Base-by-base conservation (phyloP, 352 stramenopile genomes). In the Pythium apleroticum region DNA sequence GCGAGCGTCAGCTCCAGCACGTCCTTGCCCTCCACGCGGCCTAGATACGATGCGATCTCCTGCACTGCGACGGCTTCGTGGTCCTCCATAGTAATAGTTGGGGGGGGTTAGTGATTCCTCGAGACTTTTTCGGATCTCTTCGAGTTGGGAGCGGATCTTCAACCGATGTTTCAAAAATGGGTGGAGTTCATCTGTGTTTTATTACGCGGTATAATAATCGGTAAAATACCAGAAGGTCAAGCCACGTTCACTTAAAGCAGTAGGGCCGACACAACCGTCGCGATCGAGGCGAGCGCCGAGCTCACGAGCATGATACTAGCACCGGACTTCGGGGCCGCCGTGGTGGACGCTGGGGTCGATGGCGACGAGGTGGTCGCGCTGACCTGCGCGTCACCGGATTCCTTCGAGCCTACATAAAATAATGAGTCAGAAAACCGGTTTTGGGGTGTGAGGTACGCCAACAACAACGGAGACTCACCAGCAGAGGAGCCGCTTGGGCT, bases 1-100 rank as follows among this genome's bases (percentile, higher is more conserved):
- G 55, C 73, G 20, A 78, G 60, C 35, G 68, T 71, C 24, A 81
- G 45, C 43, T 81, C 74, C 20, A 81, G 55, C 30, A 81, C 71
- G 35, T 76, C 63, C 45, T 75, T 72, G 31, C 71, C 71, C 17
- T 69, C 59, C 46, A 75, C 52, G 9, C 55, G 66, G 45, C 41
- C 48, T 10, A 66, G 48, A 6, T 65, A 59, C 54, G 49, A 49
- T 27, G 55, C 56, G 48, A 81, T 74, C 63, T 81, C 60, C 66
- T 65, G 43, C 25, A 65, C 28, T 1, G 65, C 65, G 24, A 52
- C 59, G 24, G 54, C 57, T 43, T 72, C 65, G 54, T 64, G 65
- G 33, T 72, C 58, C 20, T 57, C 61, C 50, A 66, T 67, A 4
- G 39, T 41, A 15, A 20, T 50, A n/a, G n/a, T n/a, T n/a, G n/a